These are phyloP conservation scores for Herpetomonas tarakana DNA, from an alignment of 208 protist species.

Conservation along the genomic window DNA sequence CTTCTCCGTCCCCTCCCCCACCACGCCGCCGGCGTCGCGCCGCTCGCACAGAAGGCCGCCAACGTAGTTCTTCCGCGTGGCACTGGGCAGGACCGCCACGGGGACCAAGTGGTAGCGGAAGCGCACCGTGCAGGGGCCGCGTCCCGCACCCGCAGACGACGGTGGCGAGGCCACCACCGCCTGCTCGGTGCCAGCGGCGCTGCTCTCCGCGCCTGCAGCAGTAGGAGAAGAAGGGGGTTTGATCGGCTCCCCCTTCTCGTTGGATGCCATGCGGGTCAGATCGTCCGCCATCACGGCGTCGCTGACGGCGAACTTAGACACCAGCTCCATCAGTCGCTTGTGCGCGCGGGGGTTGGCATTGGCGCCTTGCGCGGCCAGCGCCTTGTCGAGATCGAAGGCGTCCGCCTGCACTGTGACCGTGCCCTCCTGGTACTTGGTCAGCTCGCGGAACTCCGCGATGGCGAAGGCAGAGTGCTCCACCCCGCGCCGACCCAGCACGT, in stretches of 20 bases:
- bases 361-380: slow-evolving; percentile 20
- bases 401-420: slow-evolving; percentile 65
- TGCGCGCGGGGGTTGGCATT: slow-evolving; percentile 54
- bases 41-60: slow-evolving; percentile 71
- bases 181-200: background rate
- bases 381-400: slow-evolving; percentile 52
- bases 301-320: slow-evolving; percentile 33
- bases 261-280: slow-evolving; percentile 12
- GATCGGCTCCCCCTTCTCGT: slow-evolving; percentile 20
- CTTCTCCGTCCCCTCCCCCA: background rate
- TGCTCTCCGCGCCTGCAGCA: background rate
- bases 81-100: slow-evolving; percentile 55
- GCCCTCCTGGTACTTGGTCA: slow-evolving; percentile 67
- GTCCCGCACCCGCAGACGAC: background rate
- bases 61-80: slow-evolving; percentile 39
- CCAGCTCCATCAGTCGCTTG: slow-evolving; percentile 80
- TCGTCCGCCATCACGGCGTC: slow-evolving; percentile 16
- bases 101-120: slow-evolving; percentile 76
- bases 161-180: background rate
- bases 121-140: slow-evolving; percentile 54
- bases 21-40: background rate
- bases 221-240: background rate
- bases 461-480: slow-evolving; percentile 92
- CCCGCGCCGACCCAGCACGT: slow-evolving; percentile 87
- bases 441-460: slow-evolving; percentile 96